A percentile compares a stretch with the other conserved stretches of the same genome.
These are phyloP conservation scores for Erythrophleum fordii DNA, from an alignment of 306 rosid species.

Conservation along the genomic window DNA sequence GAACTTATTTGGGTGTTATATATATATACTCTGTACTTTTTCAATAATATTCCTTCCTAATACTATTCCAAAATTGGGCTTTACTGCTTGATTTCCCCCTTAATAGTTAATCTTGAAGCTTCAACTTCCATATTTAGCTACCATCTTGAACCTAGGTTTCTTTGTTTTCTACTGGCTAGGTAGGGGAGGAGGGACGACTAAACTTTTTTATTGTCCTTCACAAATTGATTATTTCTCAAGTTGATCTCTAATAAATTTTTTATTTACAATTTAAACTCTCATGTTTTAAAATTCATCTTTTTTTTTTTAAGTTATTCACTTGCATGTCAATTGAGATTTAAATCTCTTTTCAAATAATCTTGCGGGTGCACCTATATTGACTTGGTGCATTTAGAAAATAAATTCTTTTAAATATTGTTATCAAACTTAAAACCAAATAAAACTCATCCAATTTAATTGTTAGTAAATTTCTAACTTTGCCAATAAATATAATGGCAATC, in stretches of 20 bases:
- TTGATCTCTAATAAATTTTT: no score
- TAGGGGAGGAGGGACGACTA: not conserved
- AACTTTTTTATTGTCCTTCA: not conserved
- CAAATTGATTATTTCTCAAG: no score
- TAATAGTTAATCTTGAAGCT: not conserved
- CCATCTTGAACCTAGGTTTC: constrained; percentile 25
- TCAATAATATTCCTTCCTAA: not conserved
- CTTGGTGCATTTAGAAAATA: not conserved
- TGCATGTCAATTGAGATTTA: not conserved
- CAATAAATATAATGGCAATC: not conserved
- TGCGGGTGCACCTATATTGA: not conserved
- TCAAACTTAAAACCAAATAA: not conserved
- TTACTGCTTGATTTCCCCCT: not conserved
- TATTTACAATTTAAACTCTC: no score
- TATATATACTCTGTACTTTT: not conserved
- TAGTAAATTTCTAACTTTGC: not conserved
- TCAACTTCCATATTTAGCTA: constrained; percentile 20
- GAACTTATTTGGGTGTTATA: not conserved
- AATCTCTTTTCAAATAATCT: not conserved
- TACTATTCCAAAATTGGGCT: constrained; percentile 26
- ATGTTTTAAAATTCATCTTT: no score
- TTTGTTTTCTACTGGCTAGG: not conserved
- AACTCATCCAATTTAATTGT: not conserved
- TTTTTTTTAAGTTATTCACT: not conserved
- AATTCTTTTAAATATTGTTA: not conserved